phyloP scores from a whole-genome alignment of 202 grass and related monocot species.

The Carex arenaria region DNA sequence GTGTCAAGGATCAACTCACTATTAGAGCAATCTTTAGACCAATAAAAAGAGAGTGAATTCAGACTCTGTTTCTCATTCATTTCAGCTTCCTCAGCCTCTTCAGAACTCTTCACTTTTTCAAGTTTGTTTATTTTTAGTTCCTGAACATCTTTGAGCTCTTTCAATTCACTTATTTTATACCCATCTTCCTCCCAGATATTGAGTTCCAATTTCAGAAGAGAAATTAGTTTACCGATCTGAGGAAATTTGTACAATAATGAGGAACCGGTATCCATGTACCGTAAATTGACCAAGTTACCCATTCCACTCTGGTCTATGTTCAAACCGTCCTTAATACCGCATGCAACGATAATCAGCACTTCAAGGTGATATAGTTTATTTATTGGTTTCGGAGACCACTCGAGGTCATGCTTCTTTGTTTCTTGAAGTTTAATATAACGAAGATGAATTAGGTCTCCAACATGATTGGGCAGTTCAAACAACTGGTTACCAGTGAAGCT shows the following conservation, averaged over 20 bases:
- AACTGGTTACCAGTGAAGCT: conserved; percentile 17
- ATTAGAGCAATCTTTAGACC: conserved; percentile 19
- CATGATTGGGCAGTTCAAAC: conserved; percentile 18
- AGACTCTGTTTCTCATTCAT: conserved; percentile 28
- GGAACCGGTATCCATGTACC: conserved; percentile 3
- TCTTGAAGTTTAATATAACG: conserved; percentile 24
- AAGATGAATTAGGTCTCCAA: conserved; percentile 37
- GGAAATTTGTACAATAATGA: background rate
- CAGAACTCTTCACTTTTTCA: conserved; percentile 32
- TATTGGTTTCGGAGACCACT: conserved; percentile 22
- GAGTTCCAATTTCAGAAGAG: conserved; percentile 37
- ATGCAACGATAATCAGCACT: background rate
- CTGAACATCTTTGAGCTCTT: background rate
- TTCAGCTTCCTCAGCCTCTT: conserved; percentile 25
- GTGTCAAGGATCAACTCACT: conserved; percentile 39
- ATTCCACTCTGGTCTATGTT: conserved; percentile 1
- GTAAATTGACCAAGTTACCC: conserved; percentile 17
- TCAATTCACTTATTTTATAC: conserved; percentile 26
- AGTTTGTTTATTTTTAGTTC: conserved; percentile 17
- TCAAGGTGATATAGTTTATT: conserved; percentile 18
- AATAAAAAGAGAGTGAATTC: conserved; percentile 14
- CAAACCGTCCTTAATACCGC: background rate
- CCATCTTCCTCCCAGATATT: conserved; percentile 25
- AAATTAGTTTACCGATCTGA: conserved; percentile 28
- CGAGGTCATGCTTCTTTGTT: background rate